Conservation (phyloP, 768 basidiomycete species). For the Hericium rajendrae region DNA sequence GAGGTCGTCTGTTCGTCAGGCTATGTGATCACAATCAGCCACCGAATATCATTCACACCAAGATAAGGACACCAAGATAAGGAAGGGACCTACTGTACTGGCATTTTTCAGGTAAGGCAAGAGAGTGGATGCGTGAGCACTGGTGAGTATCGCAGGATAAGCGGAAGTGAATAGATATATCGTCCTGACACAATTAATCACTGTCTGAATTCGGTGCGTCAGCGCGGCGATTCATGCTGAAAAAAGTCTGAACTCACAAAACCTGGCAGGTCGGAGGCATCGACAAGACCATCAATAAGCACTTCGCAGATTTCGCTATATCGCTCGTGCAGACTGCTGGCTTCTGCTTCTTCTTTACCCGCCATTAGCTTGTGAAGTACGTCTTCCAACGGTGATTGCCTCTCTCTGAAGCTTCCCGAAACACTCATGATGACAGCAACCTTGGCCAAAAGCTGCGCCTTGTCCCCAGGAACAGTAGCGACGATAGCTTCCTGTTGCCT, state of each 20-base stretch:
- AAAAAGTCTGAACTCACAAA: constrained; percentile 41
- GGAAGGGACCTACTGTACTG: constrained; percentile 45
- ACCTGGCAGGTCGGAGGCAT: constrained; percentile 70
- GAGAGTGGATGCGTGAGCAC: constrained; percentile 72
- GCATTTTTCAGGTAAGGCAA: constrained; percentile 87
- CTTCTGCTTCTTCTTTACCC: constrained; percentile 53
- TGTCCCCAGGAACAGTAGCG: constrained; percentile 38
- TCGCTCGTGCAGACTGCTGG: constrained; percentile 46
- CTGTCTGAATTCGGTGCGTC: constrained; percentile 38
- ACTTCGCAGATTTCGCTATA: constrained; percentile 78
- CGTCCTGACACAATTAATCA: constrained; percentile 77
- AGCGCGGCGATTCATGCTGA: neutral
- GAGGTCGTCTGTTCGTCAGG: constrained; percentile 74
- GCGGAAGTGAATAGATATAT: constrained; percentile 77
- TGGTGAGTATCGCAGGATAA: constrained; percentile 77
- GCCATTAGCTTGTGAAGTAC: constrained; percentile 75
- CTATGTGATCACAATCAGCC: constrained; percentile 27
- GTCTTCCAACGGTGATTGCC: constrained; percentile 77
- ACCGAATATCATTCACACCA: neutral
- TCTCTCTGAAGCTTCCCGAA: constrained; percentile 71
- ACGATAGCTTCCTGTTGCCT: too few species aligned
- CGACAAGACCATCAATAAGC: constrained; percentile 82
- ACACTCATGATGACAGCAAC: constrained; percentile 83
- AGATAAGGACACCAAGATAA: neutral
- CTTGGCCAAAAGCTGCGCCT: constrained; percentile 47